phyloP scores from a whole-genome alignment of 2,329 filamentous ascomycete species.

The Cercospora zeae-maydis region DNA sequence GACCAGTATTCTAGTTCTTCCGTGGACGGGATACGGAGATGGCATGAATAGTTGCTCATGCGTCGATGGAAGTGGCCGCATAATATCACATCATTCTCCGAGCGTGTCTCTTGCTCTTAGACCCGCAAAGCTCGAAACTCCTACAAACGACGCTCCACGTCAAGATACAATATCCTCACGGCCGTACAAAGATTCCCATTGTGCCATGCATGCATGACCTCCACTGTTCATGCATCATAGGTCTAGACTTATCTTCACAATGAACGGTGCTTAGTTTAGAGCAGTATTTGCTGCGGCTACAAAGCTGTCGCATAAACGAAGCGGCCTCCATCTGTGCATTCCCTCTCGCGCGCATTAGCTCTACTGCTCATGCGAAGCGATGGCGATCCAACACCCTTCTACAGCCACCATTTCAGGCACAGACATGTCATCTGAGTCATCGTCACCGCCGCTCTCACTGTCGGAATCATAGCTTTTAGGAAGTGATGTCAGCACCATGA shows the following conservation, averaged over 20 bases:
- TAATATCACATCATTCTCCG: background rate
- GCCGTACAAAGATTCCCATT: background rate
- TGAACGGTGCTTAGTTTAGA: background rate
- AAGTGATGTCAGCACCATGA: background rate
- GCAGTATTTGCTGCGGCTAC: background rate
- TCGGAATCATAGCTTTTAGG: background rate
- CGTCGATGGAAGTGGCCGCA: background rate
- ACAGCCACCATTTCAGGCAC: background rate
- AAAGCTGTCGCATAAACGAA: background rate
- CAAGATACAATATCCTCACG: too few relatives aligned
- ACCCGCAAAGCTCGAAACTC: background rate
- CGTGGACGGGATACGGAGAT: background rate
- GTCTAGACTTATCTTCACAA: background rate
- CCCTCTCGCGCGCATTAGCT: background rate
- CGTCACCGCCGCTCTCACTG: background rate
- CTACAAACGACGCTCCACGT: too few relatives aligned
- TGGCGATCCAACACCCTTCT: background rate
- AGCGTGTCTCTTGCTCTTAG: background rate
- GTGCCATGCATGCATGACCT: background rate
- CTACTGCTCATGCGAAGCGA: constrained; percentile 7
- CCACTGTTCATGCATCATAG: background rate
- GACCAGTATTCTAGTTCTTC: background rate
- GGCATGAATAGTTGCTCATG: background rate
- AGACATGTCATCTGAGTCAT: background rate
- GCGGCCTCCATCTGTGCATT: background rate